Percentiles rank a stretch among this genome's conserved stretches.
Conservation (phyloP, 2,329 filamentous ascomycete genomes). For the Orbilia oligospora region DNA sequence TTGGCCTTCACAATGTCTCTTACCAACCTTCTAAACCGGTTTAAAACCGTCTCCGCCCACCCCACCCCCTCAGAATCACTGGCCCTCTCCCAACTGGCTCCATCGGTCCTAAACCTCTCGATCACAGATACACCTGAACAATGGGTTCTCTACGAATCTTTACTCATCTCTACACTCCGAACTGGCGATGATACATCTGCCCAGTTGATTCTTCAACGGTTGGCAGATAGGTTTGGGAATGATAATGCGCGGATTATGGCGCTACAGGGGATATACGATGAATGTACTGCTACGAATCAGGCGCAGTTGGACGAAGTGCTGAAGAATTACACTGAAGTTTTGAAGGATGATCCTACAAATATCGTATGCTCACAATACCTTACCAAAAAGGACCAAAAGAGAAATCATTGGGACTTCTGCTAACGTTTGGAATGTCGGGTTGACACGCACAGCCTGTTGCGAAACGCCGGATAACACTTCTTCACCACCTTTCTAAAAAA, state of each 20-base stretch:
- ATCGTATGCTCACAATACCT: too few species aligned
- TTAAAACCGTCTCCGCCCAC: conserved; percentile 61
- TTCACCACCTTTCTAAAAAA: conserved; percentile 79
- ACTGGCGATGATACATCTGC: conserved; percentile 87
- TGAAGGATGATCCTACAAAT: conserved; percentile 82
- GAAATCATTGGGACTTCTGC: not conserved
- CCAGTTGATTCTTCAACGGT: conserved; percentile 79
- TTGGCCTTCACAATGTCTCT: conserved; percentile 59
- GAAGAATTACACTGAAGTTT: conserved; percentile 81
- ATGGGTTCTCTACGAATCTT: conserved; percentile 89
- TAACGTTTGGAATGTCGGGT: too few species aligned
- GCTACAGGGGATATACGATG: conserved; percentile 84
- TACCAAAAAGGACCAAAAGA: too few species aligned
- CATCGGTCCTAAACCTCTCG: conserved; percentile 71
- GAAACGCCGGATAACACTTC: conserved; percentile 85
- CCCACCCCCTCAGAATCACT: conserved; percentile 62
- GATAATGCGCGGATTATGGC: conserved; percentile 89
- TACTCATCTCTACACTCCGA: conserved; percentile 85
- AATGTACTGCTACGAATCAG: conserved; percentile 80
- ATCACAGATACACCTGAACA: conserved; percentile 80
- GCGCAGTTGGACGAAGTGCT: conserved; percentile 78
- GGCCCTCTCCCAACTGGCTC: conserved; percentile 63
- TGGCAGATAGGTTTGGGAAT: conserved; percentile 84
- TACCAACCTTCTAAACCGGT: conserved; percentile 61
- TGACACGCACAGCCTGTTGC: conserved; percentile 76